Base-by-base conservation (phyloP, 345 rosid species). In the Citrus glauca region DNA sequence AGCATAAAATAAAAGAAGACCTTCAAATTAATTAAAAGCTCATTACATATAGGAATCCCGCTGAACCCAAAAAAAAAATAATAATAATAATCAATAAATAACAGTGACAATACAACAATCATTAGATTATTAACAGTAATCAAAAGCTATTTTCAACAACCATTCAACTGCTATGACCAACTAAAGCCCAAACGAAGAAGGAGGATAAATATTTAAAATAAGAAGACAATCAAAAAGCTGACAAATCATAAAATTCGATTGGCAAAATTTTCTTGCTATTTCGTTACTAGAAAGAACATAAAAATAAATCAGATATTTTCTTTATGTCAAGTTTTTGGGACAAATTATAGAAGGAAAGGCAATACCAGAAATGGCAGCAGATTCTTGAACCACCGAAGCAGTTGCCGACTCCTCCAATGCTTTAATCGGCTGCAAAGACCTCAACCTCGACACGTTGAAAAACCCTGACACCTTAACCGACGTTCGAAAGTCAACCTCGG, bases 401-500 rank as follows among this genome's bases (percentile, higher is more conserved):
- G 80, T 72, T 19, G 92, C 66, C 45, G 92, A 66, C 38, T 91
- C 88, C 42, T 88, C 87, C 76, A 67, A 79, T 27, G 93, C 93
- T 83, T 69, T 70, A 68, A 90, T 77, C 63, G 87, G 83, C 76
- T 73, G 71, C 82, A 77, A 66, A 62, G 68, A 74, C 70, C 81
- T 77, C 74, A 71, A 65, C 78, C 86, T 66, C 10, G 38, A 22
- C 30, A 55, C 65, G 14, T 66, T 35, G 42, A 66, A 40, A 82
- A 42, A 32, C 80, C 64, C 55, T 66, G 65, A 64, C 61, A 16
- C 35, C 66, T 79, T 4, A 48, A 57, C 35, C 66, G 50, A 69
- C 19, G 38, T 25, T 71, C 56, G 13, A 32, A 24, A 55, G 24
- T 76, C 42, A 53, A 76, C 2, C n/a, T 65, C 64, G 24, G 25